These are phyloP conservation scores for Aegilops umbellulata DNA, from an alignment of 176 grass and related monocot species.

Conservation along the genomic window DNA sequence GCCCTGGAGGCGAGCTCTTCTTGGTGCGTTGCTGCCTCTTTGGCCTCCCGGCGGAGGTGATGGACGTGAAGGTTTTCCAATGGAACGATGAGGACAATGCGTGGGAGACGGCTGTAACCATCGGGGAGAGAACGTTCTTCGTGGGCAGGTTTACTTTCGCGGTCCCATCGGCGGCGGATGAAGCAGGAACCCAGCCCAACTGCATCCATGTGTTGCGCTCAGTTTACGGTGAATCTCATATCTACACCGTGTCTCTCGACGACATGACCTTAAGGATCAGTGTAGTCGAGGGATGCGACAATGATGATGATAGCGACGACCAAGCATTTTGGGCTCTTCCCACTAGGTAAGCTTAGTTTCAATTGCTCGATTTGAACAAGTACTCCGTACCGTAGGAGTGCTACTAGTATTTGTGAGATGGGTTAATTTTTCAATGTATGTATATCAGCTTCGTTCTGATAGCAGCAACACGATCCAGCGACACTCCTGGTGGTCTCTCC, in stretches of 20 bases:
- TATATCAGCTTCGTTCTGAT: no score
- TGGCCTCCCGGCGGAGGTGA: no score
- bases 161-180: background rate
- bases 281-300: background rate
- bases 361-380: no score
- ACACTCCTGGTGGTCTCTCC: no score
- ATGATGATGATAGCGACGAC: background rate
- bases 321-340: background rate
- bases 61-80: background rate
- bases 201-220: background rate
- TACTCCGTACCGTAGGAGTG: no score
- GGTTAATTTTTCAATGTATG: background rate
- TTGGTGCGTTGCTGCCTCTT: no score
- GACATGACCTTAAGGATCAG: background rate
- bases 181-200: background rate
- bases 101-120: background rate
- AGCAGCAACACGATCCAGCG: no score
- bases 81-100: background rate
- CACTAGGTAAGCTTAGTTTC: background rate
- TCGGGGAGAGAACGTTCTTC: background rate
- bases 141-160: background rate
- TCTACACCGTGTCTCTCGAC: background rate
- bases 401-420: background rate
- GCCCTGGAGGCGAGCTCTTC: no score
- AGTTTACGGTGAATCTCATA: background rate